Base-by-base conservation (phyloP, 129 eudicot genomes). In the Pseudognaphalium luteoalbum region DNA sequence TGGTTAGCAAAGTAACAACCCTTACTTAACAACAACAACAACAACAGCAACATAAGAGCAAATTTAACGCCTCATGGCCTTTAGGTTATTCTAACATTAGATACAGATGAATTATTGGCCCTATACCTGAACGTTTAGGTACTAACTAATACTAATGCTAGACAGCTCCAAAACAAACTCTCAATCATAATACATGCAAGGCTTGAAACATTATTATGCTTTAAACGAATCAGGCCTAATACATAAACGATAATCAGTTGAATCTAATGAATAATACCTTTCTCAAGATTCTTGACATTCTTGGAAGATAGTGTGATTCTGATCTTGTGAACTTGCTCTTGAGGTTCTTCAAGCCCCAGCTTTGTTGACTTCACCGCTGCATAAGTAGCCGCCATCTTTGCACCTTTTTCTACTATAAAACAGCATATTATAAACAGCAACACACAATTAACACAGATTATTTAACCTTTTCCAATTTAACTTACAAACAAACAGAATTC, bases 271-370 rank as follows among this genome's bases (percentile, higher is more conserved):
- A 33, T 56, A 4, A 33, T 56, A 90, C 97, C 98, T 87, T 93
- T 93, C 80, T 93, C 97, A 47, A 93, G 92, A 71, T 93, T 88
- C 83, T 88, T 90, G 12, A 93, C 98, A 59, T 85, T 87, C 77
- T 93, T 90, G 12, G 97, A 93, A 28, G 95, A 90, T 4, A 90
- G 97, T 42, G 97, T 93, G 77, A 93, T 90, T 81, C 97, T 83
- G 29, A 93, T 90, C 92, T 90, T 93, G 80, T 93, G 96, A 77
- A 85, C 79, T 80, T 76, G 83, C 75, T 88, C 98, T 44, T 77
- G 89, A 7, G 91, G 28, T 68, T 93, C 98, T 81, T 93, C 97
- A 17, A 88, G 62, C 20, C 96, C 97, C 19, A 87, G 75, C 86
- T 93, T 93, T 8, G 89, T 70, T 39, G 95, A 85, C 87, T 92